Evolutionary conservation across 2,329 filamentous ascomycete species (phyloP).

Genomic region (Alternaria panax): DNA sequence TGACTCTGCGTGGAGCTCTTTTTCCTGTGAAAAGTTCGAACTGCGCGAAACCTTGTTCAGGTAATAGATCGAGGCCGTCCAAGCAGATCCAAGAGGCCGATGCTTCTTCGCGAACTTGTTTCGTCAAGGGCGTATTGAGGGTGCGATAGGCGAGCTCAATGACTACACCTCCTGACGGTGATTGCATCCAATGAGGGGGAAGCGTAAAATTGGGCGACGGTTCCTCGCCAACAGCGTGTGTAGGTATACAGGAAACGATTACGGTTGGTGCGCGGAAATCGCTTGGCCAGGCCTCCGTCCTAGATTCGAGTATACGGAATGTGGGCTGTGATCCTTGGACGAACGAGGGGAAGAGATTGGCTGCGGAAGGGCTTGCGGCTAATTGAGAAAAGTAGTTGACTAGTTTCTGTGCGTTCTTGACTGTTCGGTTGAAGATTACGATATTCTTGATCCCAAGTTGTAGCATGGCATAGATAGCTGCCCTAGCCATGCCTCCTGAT

Average conservation of each 20-base stretch:
- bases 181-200: slow-evolving; percentile 73
- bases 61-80: slow-evolving; percentile 76
- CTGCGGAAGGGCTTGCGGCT: slow-evolving; percentile 26
- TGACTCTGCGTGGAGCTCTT: slow-evolving; percentile 72
- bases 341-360: slow-evolving; percentile 31
- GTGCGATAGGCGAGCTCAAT: slow-evolving; percentile 77
- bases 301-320: slow-evolving; percentile 66
- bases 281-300: slow-evolving; percentile 69
- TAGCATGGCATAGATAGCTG: slow-evolving; percentile 80
- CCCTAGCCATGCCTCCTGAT: slow-evolving; percentile 75
- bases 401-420: slow-evolving; percentile 69
- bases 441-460: slow-evolving; percentile 79
- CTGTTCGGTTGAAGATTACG: slow-evolving; percentile 74
- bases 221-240: slow-evolving; percentile 67
- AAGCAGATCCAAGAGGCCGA: slow-evolving; percentile 74
- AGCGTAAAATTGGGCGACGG: slow-evolving; percentile 74
- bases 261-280: slow-evolving; percentile 71
- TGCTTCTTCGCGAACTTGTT: slow-evolving; percentile 69
- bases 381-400: slow-evolving; percentile 71
- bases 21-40: slow-evolving; percentile 81
- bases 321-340: slow-evolving; percentile 47
- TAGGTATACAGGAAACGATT: slow-evolving; percentile 77
- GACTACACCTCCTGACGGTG: slow-evolving; percentile 77
- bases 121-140: slow-evolving; percentile 72
- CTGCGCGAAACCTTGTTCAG: slow-evolving; percentile 80